A percentile compares a stretch with the other conserved stretches of the same genome.
These are phyloP conservation scores for Amauroascus verrucosus DNA, from an alignment of 2,329 filamentous ascomycete species.

Conservation along the genomic window DNA sequence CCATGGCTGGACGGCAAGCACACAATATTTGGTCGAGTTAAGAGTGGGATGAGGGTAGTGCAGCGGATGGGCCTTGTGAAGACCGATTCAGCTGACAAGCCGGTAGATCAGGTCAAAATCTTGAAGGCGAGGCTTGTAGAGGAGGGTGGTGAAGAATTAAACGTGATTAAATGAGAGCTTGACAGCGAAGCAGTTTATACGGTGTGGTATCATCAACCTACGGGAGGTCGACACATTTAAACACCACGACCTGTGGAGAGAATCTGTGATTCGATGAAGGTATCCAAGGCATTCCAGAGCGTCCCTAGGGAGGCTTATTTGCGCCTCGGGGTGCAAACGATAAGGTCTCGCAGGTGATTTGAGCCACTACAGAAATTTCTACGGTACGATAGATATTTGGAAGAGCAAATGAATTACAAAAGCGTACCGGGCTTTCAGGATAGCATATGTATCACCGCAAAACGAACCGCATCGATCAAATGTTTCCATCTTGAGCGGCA, in stretches of 20 bases:
- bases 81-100: conserved; percentile 70
- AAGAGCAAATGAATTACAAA: too few species aligned
- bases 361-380: too few species aligned
- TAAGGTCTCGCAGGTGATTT: too few species aligned
- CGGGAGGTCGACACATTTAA: too few species aligned
- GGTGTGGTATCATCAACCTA: too few species aligned
- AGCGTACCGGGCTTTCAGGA: too few species aligned
- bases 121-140: conserved; percentile 61
- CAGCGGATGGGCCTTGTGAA: conserved; percentile 80
- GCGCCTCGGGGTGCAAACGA: too few species aligned
- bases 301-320: too few species aligned
- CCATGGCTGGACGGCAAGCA: conserved; percentile 97
- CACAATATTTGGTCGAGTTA: conserved; percentile 89
- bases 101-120: conserved; percentile 73
- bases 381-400: neutral
- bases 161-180: neutral
- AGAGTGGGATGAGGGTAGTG: conserved; percentile 69
- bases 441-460: conserved; percentile 61
- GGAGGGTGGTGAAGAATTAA: conserved; percentile 44
- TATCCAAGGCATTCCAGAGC: too few species aligned
- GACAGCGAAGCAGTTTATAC: conserved; percentile 10
- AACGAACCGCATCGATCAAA: conserved; percentile 74
- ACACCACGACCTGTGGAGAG: too few species aligned
- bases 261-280: too few species aligned
- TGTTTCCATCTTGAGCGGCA: conserved; percentile 65